Evolutionary conservation across 176 grass and related monocot species (phyloP), one percentile per base, ranked within the genome.

Genomic region (Oryza rufipogon): DNA sequence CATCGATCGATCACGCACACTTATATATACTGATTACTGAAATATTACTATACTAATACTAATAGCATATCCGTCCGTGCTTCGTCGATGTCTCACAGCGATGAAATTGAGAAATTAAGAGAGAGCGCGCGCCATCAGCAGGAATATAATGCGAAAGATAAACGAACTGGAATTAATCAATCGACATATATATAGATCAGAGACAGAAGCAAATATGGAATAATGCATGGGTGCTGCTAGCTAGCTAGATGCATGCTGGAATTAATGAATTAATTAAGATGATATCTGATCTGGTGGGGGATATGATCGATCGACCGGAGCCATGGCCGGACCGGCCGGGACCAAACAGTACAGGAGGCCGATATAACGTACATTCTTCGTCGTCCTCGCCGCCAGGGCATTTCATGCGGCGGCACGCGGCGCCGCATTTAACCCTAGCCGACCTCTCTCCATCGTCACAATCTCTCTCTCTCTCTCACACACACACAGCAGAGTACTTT

Each of bases 351-450:
- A 30, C 30, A 80, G 25, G 4, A 34, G 15, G 6, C 47, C 12
- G 4, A 30, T 30, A 30, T 30, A 54, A 54, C 51, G 60, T 38
- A 41, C 77, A 65, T 45, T 54, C 85, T 68, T 74, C 42, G 42
- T 44, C 85, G 42, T 44, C 85, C 71, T 87, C 61, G 45, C 58
- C 71, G 48, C 3, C 64, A 88, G 80, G 80, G 80, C 65, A 65
- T 76, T 88, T 52, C 72, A 70, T 48, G 79, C 86, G 80, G 80
- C 77, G 86, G 65, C 12, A 34, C 79, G 86, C 86, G 80, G 80
- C 77, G 80, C 73, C 13, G 47, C 79, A 87, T 82, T 87, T 1
- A 34, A 39, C 70, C 23, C 19, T 60, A 23, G 30, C 30, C 48
- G 51, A 33, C 20, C 45, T 41, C 30, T 70, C 79, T 32, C 28